Percentiles rank a stretch among this genome's conserved stretches.
phyloP scores from a whole-genome alignment of 805 yeast species.

The Candida adriatica region DNA sequence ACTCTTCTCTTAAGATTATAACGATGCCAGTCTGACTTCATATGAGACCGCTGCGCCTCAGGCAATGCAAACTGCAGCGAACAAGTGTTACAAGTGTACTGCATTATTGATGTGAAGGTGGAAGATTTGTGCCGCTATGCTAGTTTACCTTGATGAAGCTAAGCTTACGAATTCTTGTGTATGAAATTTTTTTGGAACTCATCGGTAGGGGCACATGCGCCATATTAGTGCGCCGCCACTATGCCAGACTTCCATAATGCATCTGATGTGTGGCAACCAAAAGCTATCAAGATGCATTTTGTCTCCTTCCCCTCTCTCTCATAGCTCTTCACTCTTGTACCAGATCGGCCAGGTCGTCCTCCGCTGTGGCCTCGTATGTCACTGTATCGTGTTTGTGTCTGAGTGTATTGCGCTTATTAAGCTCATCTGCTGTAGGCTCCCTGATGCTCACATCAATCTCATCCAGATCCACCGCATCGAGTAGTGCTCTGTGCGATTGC shows the following conservation, averaged over 20 bases:
- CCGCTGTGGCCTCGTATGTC: conserved; percentile 54
- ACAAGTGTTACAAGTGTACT: conserved; percentile 83
- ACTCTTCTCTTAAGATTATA: conserved; percentile 93
- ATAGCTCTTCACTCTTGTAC: conserved; percentile 2
- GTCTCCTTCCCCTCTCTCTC: background rate
- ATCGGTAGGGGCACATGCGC: too few relatives aligned
- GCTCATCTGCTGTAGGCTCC: conserved; percentile 68
- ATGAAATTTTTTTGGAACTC: conserved; percentile 1
- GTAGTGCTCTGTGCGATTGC: conserved; percentile 40
- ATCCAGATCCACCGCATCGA: conserved; percentile 53
- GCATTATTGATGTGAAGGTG: conserved; percentile 1
- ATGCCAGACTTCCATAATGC: background rate
- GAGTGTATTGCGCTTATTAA: conserved; percentile 55
- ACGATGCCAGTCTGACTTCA: conserved; percentile 98
- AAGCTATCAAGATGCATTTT: too few relatives aligned
- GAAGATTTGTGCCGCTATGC: background rate
- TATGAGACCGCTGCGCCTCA: conserved; percentile 78
- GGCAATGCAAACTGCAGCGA: conserved; percentile 69
- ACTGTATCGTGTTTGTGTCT: conserved; percentile 75
- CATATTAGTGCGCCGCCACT: too few relatives aligned
- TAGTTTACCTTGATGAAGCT: background rate
- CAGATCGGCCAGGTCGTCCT: conserved; percentile 6
- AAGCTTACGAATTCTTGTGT: background rate
- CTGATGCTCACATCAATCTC: conserved; percentile 55
- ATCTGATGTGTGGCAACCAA: background rate